Base-by-base conservation (phyloP, 768 basidiomycete species). In the Lactarius vividus region DNA sequence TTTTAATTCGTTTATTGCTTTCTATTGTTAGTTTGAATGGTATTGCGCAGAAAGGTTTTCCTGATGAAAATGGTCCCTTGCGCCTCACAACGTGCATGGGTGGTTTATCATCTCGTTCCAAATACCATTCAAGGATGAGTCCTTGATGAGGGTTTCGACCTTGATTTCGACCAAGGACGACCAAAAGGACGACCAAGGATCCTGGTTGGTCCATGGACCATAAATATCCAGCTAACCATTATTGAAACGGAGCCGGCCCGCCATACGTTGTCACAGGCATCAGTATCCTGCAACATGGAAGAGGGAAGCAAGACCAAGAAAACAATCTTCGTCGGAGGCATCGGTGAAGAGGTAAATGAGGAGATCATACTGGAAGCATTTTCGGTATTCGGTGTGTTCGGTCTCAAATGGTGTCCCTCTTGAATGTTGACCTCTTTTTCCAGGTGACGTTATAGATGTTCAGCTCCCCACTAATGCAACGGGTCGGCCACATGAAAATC, bases 371-470 rank as follows among this genome's bases (percentile, higher is more conserved):
- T 94, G 73, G 85, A 95, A 69, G 81, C 81, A 26, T 98, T 98
- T 77, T 84, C 89, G 26, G 86, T 91, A 6, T 98, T 98, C 76
- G 96, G 96, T 94, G 73, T 60, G 86, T 23, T 57, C 28, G 57
- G n/a, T 64, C 57, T 59, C 33, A 26, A 56, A 54, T 23, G 49
- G 46, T 29, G 28, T 62, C 46, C 15, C 67, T 58, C 13, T 35
- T 42, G 10, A 57, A 26, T 57, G 56, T 39, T 46, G 37, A 31
- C 40, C 40, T 40, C 53, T 65, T 49, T 49, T 76, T 9, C 61
- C 18, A 96, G 94, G 94, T 52, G 96, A 97, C 74, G 86, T 98
- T 64, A 85, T 97, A 64, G 94, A 97, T 74, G 88, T 98, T 26
- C 91, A 94, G 71, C 78, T 98, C 52, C 96, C 96, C 37, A 81